Percentiles rank a stretch among this genome's conserved stretches.
phyloP scores from a whole-genome alignment of 163 green algal genomes.

The Scenedesmus sp. region DNA sequence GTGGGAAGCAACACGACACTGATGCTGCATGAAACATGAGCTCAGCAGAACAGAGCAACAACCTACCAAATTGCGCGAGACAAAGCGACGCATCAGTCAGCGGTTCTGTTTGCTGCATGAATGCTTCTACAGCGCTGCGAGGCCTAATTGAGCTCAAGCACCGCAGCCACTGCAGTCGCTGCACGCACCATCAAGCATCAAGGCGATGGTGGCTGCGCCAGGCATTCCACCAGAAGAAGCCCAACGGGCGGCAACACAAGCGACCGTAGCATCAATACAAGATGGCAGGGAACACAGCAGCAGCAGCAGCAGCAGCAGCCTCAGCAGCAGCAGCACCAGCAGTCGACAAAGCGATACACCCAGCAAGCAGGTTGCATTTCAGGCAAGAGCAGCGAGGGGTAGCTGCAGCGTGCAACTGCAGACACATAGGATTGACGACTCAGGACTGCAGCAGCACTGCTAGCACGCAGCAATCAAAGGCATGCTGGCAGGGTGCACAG shows the following conservation, averaged over 20 bases:
- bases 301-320: not conserved
- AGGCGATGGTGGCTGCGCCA: not conserved
- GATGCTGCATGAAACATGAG: too few species aligned
- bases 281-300: not conserved
- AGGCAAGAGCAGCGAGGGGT: not conserved
- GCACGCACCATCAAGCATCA: slow-evolving; percentile 11
- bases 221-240: not conserved
- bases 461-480: too few species aligned
- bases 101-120: not conserved
- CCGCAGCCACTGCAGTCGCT: not conserved
- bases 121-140: not conserved
- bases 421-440: too few species aligned
- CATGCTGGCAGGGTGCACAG: too few species aligned
- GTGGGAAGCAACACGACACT: too few species aligned
- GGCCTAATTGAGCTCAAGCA: too few species aligned
- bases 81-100: too few species aligned
- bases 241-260: not conserved
- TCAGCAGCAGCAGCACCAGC: not conserved
- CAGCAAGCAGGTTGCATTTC: not conserved
- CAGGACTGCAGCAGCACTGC: too few species aligned
- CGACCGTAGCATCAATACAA: not conserved
- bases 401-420: not conserved
- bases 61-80: too few species aligned
- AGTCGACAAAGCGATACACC: not conserved
- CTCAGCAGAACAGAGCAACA: too few species aligned